Evolutionary conservation across 164 flowering plant genomes (phyloP).

Genomic region (Nelumbo lutea): DNA sequence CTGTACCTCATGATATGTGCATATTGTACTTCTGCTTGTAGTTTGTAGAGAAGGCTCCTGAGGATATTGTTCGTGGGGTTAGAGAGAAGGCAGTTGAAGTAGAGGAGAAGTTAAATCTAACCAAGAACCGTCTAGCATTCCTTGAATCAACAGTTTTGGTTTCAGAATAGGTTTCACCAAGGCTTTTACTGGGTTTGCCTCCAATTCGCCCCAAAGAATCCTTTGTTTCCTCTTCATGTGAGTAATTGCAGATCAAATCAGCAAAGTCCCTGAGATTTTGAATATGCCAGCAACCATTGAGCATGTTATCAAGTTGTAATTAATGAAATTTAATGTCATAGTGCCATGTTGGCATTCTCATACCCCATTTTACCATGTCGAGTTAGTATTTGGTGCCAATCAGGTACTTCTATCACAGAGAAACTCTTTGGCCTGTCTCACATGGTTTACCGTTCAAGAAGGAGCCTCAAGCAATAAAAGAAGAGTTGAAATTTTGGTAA

Average conservation of each 20-base stretch:
- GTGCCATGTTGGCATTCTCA: too few relatives aligned
- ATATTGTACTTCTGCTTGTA: constrained; percentile 24
- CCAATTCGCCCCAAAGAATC: neutral
- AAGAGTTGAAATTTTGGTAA: too few relatives aligned
- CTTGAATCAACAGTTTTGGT: constrained; percentile 56
- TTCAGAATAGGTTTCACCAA: constrained; percentile 13
- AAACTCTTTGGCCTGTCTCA: too few relatives aligned
- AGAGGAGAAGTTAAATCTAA: constrained; percentile 81
- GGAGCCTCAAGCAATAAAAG: too few relatives aligned
- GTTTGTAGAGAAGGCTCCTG: constrained; percentile 92
- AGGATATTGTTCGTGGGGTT: constrained; percentile 69
- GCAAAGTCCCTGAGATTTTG: neutral
- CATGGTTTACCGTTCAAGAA: too few relatives aligned
- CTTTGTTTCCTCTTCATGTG: neutral
- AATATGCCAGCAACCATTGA: neutral
- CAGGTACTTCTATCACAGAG: too few relatives aligned
- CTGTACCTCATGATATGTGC: neutral
- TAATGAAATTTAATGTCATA: too few relatives aligned
- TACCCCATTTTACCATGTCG: too few relatives aligned
- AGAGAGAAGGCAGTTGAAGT: constrained; percentile 78
- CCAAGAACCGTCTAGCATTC: constrained; percentile 61
- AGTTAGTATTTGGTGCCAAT: too few relatives aligned
- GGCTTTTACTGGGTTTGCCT: neutral
- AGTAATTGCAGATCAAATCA: neutral
- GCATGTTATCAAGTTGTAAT: neutral